Percentiles rank a stretch among this genome's conserved stretches.
phyloP scores from a whole-genome alignment of 1,284 basidiomycete species.

The Polyporus tsugae region DNA sequence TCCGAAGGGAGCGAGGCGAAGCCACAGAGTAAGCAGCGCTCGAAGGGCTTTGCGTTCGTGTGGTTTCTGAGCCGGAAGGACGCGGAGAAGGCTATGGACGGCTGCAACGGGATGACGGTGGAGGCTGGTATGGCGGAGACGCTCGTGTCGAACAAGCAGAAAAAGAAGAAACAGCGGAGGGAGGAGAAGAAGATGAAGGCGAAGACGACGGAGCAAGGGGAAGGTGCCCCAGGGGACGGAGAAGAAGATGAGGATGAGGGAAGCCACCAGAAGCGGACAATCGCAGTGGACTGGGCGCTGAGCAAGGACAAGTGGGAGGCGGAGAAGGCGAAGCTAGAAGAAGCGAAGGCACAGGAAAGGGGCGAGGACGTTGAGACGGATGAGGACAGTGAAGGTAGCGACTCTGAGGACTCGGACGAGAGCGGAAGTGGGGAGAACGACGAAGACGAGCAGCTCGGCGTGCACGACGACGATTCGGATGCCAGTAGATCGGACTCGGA shows the following conservation, averaged over 20 bases:
- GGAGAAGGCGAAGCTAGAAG: conserved; percentile 68
- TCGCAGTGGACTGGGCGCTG: conserved; percentile 97
- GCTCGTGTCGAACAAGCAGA: conserved; percentile 77
- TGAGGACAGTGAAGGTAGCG: conserved; percentile 40
- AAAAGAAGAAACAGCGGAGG: conserved; percentile 72
- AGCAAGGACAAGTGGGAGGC: conserved; percentile 94
- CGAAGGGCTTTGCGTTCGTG: conserved; percentile 94
- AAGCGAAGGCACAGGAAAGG: conserved; percentile 45
- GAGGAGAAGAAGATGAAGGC: conserved; percentile 62
- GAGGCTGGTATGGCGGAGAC: conserved; percentile 72
- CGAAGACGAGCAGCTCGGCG: conserved; percentile 48
- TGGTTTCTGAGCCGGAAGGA: conserved; percentile 92
- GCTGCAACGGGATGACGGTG: conserved; percentile 83
- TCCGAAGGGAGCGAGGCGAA: conserved; percentile 30
- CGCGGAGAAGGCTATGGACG: conserved; percentile 86
- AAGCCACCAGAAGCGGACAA: conserved; percentile 64
- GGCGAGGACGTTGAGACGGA: conserved; percentile 40
- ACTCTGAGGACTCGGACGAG: conserved; percentile 41
- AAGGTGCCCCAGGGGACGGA: conserved; percentile 46
- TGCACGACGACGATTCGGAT: conserved; percentile 52
- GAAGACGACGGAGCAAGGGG: conserved; percentile 47
- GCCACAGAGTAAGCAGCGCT: conserved; percentile 45
- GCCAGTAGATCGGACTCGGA: conserved; percentile 43
- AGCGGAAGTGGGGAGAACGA: conserved; percentile 39
- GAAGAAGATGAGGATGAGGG: conserved; percentile 49